Evolutionary conservation across 2,329 filamentous ascomycete genomes (phyloP).

Genomic region (Alternaria burnsii): DNA sequence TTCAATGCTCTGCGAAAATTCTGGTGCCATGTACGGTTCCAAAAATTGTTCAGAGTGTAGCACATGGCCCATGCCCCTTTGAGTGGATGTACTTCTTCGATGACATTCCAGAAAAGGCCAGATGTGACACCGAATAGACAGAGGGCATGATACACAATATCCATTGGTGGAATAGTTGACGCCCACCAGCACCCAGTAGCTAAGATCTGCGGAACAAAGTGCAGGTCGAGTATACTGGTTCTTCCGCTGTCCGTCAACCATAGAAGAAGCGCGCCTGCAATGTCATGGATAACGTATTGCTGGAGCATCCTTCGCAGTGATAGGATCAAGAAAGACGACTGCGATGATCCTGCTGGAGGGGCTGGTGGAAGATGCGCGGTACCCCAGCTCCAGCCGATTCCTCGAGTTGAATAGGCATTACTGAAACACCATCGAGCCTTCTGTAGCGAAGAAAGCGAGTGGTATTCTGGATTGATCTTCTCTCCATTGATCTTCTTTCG

Average conservation of each 20-base stretch:
- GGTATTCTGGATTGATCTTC: neutral
- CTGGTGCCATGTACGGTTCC: constrained; percentile 4
- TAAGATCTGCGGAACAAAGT: neutral
- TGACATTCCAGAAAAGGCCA: constrained; percentile 2
- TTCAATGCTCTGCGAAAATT: constrained; percentile 2
- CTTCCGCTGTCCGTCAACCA: neutral
- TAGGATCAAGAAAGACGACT: neutral
- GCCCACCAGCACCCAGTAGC: constrained; percentile 2
- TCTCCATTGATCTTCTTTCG: neutral
- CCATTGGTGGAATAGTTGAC: constrained; percentile 1
- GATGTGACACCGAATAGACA: neutral
- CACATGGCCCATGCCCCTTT: neutral
- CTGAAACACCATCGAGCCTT: neutral
- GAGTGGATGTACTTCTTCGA: neutral
- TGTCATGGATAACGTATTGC: neutral
- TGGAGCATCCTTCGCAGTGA: neutral
- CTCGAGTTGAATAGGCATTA: neutral
- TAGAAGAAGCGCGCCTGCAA: neutral
- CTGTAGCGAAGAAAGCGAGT: neutral
- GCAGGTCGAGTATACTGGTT: constrained; percentile 2
- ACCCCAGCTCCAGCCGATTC: neutral
- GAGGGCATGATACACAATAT: neutral
- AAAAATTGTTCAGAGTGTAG: constrained; percentile 3
- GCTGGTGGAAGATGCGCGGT: neutral
- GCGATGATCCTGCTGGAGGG: neutral